A percentile compares a stretch with the other conserved stretches of the same genome.
phyloP scores from a whole-genome alignment of 2,329 filamentous ascomycete genomes.

The Pseudocercospora musae region DNA sequence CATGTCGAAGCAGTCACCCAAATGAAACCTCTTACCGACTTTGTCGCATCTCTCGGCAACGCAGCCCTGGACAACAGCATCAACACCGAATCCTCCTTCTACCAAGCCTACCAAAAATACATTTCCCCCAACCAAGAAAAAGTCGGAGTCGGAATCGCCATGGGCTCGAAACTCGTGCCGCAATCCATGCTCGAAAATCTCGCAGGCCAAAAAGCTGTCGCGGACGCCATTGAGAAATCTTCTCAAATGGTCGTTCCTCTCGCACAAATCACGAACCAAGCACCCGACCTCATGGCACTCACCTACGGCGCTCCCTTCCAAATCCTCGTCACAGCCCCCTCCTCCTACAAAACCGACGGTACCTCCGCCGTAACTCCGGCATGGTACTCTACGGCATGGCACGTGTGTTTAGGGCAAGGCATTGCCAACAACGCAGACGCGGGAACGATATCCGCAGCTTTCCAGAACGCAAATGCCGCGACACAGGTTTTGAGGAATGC shows the following conservation, averaged over 20 bases:
- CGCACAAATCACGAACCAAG: neutral
- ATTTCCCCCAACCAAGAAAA: slow-evolving; percentile 20
- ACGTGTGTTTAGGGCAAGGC: slow-evolving; percentile 9
- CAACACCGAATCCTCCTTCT: slow-evolving; percentile 13
- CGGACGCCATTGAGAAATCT: neutral
- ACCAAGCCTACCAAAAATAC: slow-evolving; percentile 18
- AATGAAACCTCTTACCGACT: slow-evolving; percentile 9
- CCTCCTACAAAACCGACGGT: slow-evolving; percentile 13
- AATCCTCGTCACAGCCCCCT: slow-evolving; percentile 19
- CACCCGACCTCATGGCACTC: slow-evolving; percentile 5
- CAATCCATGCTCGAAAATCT: neutral
- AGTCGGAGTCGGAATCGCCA: slow-evolving; percentile 7
- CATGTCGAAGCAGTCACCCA: neutral
- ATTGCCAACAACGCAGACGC: slow-evolving; percentile 15
- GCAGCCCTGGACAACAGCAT: slow-evolving; percentile 16
- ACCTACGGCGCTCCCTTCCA: slow-evolving; percentile 17
- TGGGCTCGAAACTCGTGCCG: neutral
- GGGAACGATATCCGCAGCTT: slow-evolving; percentile 8
- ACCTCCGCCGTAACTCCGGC: slow-evolving; percentile 21
- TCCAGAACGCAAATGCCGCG: slow-evolving; percentile 12
- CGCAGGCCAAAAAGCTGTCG: neutral
- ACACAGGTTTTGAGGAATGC: slow-evolving; percentile 11
- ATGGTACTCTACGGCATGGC: slow-evolving; percentile 18
- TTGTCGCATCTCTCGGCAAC: neutral
- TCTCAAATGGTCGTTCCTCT: slow-evolving; percentile 2